Conservation (phyloP, 192 early-diverging fungal genomes). For the Podila verticillata region DNA sequence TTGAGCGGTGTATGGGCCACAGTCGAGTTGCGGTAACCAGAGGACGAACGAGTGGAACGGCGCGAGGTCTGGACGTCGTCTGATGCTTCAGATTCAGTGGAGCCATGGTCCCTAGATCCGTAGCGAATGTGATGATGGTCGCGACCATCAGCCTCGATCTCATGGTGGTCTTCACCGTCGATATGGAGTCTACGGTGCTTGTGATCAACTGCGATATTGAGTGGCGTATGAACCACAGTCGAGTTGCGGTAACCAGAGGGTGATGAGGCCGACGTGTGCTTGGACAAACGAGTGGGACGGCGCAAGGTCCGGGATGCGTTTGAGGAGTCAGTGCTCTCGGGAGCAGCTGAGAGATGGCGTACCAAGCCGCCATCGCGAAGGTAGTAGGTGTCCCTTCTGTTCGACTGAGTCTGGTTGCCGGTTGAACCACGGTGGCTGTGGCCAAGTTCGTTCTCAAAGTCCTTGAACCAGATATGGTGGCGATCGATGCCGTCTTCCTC, state of each 20-base stretch:
- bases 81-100: neutral
- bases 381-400: neutral
- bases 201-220: slow-evolving; percentile 11
- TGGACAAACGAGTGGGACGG: too few relatives aligned
- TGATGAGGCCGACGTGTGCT: too few relatives aligned
- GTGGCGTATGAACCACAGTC: neutral
- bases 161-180: slow-evolving; percentile 11
- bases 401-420: neutral
- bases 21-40: too few relatives aligned
- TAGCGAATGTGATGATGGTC: slow-evolving; percentile 27
- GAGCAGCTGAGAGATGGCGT: too few relatives aligned
- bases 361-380: too few relatives aligned
- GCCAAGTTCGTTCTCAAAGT: neutral
- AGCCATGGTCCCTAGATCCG: neutral
- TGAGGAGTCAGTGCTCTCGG: too few relatives aligned
- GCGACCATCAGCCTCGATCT: slow-evolving; percentile 11
- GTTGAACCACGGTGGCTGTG: neutral
- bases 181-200: neutral
- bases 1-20: neutral
- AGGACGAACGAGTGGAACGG: too few relatives aligned
- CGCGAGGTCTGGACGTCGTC: too few relatives aligned
- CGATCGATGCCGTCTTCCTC: slow-evolving; percentile 20
- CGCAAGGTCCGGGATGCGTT: too few relatives aligned
- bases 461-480: slow-evolving; percentile 31
- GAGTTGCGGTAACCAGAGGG: too few relatives aligned